These are phyloP conservation scores for Leccinum fallax DNA, from an alignment of 1,284 basidiomycete genomes.

Conservation along the genomic window DNA sequence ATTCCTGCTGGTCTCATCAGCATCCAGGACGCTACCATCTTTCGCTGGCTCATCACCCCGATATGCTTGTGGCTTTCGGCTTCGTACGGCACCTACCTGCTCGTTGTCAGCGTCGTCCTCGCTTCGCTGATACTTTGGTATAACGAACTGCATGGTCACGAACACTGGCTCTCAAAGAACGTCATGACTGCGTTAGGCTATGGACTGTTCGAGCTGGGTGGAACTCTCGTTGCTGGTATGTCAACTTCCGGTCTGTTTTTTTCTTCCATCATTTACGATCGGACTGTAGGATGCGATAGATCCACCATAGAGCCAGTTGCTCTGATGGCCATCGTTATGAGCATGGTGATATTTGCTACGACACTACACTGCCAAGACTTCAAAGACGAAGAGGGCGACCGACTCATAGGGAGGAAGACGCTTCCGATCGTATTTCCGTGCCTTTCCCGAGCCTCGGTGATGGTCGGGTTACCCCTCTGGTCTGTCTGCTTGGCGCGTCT, in stretches of 20 bases:
- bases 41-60: conserved; percentile 43
- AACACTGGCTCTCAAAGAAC: conserved; percentile 38
- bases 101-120: conserved; percentile 37
- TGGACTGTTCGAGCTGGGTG: conserved; percentile 36
- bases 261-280: neutral
- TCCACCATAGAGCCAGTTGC: conserved; percentile 29
- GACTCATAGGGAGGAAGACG: conserved; percentile 37
- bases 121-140: conserved; percentile 37
- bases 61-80: conserved; percentile 38
- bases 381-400: conserved; percentile 42
- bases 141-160: conserved; percentile 39
- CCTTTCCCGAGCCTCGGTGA: conserved; percentile 31
- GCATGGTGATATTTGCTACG: conserved; percentile 33
- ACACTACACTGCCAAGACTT: conserved; percentile 47
- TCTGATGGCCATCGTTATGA: conserved; percentile 29
- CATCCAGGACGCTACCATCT: conserved; percentile 30
- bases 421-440: conserved; percentile 40
- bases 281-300: conserved; percentile 27
- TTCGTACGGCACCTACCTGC: conserved; percentile 34
- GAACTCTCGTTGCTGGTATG: conserved; percentile 33
- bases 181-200: conserved; percentile 37
- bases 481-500: conserved; percentile 32
- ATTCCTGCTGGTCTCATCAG: conserved; percentile 44
- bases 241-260: neutral
- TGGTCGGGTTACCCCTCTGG: conserved; percentile 34